Percentiles rank a stretch among this genome's conserved stretches.
phyloP scores from a whole-genome alignment of 306 rosid species.

The Luffa acutangula region DNA sequence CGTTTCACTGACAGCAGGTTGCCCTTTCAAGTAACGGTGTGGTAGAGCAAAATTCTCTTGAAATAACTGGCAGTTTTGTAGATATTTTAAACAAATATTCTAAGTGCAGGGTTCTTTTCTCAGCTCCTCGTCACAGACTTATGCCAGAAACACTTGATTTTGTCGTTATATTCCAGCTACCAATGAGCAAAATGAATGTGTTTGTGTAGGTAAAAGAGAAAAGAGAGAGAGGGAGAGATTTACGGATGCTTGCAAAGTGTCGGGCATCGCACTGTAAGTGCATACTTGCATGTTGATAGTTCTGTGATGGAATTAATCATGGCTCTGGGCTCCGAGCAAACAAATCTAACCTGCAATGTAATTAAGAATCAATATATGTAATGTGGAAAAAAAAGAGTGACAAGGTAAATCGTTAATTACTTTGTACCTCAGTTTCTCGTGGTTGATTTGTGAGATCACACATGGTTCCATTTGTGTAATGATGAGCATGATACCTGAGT shows the following conservation, averaged over 20 bases:
- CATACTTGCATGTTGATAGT: constrained; percentile 95
- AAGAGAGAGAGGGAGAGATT: constrained; percentile 22
- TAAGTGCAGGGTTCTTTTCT: neutral
- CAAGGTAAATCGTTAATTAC: neutral
- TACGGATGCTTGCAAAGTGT: constrained; percentile 88
- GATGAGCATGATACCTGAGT: constrained; percentile 81
- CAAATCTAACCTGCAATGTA: constrained; percentile 71
- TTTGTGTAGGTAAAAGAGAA: neutral
- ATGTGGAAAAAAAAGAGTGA: neutral
- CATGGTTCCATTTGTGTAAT: constrained; percentile 73
- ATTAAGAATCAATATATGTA: constrained; percentile 1
- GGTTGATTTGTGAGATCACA: constrained; percentile 90
- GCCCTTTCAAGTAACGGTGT: neutral
- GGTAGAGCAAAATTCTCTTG: neutral
- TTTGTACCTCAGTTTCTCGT: constrained; percentile 80
- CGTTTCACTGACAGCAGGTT: neutral
- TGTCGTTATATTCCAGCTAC: neutral
- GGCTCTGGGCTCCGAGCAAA: constrained; percentile 72
- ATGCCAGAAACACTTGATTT: neutral
- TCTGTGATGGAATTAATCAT: constrained; percentile 88
- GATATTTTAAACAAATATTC: neutral
- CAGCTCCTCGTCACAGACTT: neutral
- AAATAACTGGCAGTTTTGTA: neutral
- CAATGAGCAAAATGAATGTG: neutral
- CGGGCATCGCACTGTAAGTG: constrained; percentile 82